Evolutionary conservation across 179 eudicot species (phyloP).

Genomic region (Vitellaria paradoxa): DNA sequence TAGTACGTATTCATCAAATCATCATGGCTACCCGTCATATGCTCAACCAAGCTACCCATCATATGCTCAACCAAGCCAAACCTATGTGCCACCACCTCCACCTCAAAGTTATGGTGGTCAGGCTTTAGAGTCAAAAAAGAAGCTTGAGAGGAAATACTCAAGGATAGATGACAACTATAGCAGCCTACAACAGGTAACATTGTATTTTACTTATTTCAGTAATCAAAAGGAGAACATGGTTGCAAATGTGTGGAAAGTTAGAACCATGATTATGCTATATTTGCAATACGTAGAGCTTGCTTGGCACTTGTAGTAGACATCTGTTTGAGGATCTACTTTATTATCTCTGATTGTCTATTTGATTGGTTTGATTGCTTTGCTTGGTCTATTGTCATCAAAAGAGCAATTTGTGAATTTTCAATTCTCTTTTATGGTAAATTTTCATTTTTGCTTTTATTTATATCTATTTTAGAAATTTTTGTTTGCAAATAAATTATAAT

Average conservation of each 20-base stretch:
- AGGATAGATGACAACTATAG: slow-evolving; percentile 44
- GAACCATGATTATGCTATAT: neutral
- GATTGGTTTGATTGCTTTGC: no score
- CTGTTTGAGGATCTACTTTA: neutral
- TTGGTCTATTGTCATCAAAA: no score
- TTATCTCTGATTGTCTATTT: neutral
- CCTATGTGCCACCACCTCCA: slow-evolving; percentile 30
- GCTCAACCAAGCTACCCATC: slow-evolving; percentile 33
- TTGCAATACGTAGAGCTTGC: neutral
- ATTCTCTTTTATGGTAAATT: no score
- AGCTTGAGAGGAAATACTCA: slow-evolving; percentile 43
- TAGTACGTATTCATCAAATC: slow-evolving; percentile 26
- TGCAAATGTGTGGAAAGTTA: neutral
- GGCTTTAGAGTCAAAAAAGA: slow-evolving; percentile 25
- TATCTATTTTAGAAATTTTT: no score
- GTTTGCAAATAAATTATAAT: no score
- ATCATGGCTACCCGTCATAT: slow-evolving; percentile 28
- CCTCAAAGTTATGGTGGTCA: slow-evolving; percentile 30
- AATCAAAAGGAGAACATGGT: neutral
- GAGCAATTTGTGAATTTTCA: no score
- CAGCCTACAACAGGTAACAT: slow-evolving; percentile 40
- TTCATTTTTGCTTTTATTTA: no score
- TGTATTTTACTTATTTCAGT: neutral
- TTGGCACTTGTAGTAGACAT: neutral
- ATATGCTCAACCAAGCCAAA: slow-evolving; percentile 27